These are phyloP conservation scores for Mycocentrospora acerina DNA, from an alignment of 2,329 filamentous ascomycete genomes.

Conservation along the genomic window DNA sequence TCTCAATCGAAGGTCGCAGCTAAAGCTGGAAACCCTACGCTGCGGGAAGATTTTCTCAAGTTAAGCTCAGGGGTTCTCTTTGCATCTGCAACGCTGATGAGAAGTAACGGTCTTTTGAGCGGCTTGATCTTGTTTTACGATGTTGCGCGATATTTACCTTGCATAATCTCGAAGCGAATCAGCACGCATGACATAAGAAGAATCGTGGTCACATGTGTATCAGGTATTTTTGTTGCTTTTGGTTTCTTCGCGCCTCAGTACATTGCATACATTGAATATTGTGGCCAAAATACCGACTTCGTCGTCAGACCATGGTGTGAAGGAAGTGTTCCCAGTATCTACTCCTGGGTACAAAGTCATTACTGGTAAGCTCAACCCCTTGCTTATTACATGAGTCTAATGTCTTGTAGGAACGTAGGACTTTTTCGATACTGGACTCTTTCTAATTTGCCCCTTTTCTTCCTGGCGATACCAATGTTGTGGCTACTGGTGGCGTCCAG, in stretches of 20 bases:
- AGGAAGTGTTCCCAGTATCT: conserved; percentile 77
- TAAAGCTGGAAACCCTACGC: conserved; percentile 30
- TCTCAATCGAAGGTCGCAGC: conserved; percentile 44
- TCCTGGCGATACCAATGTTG: conserved; percentile 79
- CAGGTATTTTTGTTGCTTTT: conserved; percentile 66
- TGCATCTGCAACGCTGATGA: conserved; percentile 69
- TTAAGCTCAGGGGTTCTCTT: conserved; percentile 69
- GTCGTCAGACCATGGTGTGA: conserved; percentile 70
- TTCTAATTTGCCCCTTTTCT: conserved; percentile 82
- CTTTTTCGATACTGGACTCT: conserved; percentile 88
- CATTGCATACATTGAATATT: conserved; percentile 70
- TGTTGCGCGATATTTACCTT: conserved; percentile 42
- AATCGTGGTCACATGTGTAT: conserved; percentile 61
- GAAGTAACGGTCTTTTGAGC: conserved; percentile 84
- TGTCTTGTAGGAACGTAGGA: conserved; percentile 72
- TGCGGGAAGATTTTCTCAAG: conserved; percentile 46
- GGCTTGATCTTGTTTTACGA: conserved; percentile 70
- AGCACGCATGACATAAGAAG: conserved; percentile 50
- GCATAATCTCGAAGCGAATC: conserved; percentile 36
- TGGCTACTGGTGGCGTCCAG: conserved; percentile 64
- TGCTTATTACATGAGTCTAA: conserved; percentile 6
- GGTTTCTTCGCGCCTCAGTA: conserved; percentile 74
- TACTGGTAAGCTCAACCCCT: conserved; percentile 71
- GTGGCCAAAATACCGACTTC: conserved; percentile 18
- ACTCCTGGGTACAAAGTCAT: conserved; percentile 80